phyloP scores from a whole-genome alignment of 345 rosid species.

The Geranium rotundifolium region DNA sequence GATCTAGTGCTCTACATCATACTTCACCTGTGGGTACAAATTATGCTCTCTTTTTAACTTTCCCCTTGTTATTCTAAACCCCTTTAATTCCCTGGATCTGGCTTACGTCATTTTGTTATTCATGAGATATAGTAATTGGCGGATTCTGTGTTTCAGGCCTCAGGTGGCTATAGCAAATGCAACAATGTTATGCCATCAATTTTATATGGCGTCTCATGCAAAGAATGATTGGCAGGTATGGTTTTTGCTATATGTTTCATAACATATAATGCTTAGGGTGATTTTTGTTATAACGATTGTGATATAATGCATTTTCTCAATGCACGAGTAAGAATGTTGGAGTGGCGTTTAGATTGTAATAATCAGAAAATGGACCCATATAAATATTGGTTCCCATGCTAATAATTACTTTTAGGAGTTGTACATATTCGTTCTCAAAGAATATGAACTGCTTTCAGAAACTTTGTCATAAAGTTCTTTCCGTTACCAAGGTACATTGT shows the following conservation, averaged over 20 bases:
- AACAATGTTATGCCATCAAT: slow-evolving; percentile 54
- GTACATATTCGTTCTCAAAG: no score
- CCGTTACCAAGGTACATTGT: neutral
- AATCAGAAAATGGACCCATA: neutral
- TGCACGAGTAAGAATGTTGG: neutral
- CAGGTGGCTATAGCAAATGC: slow-evolving; percentile 48
- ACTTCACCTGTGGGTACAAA: no score
- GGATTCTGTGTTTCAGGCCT: slow-evolving; percentile 32
- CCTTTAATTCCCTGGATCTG: no score
- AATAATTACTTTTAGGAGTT: no score
- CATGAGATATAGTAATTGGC: slow-evolving; percentile 6
- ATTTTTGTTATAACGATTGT: neutral
- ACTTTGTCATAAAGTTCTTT: neutral
- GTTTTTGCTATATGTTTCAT: neutral
- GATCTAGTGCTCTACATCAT: no score
- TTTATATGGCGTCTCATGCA: slow-evolving; percentile 45
- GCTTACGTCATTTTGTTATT: neutral
- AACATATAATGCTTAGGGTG: no score
- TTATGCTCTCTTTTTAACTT: no score
- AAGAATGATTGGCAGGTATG: slow-evolving; percentile 53
- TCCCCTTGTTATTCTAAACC: no score
- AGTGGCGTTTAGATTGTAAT: neutral
- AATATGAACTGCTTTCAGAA: no score
- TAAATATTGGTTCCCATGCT: neutral
- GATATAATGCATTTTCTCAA: neutral